Evolutionary conservation across 2,329 filamentous ascomycete species (phyloP), one percentile per base, ranked within the genome.

Genomic region (Neopestalotiopsis rosae): DNA sequence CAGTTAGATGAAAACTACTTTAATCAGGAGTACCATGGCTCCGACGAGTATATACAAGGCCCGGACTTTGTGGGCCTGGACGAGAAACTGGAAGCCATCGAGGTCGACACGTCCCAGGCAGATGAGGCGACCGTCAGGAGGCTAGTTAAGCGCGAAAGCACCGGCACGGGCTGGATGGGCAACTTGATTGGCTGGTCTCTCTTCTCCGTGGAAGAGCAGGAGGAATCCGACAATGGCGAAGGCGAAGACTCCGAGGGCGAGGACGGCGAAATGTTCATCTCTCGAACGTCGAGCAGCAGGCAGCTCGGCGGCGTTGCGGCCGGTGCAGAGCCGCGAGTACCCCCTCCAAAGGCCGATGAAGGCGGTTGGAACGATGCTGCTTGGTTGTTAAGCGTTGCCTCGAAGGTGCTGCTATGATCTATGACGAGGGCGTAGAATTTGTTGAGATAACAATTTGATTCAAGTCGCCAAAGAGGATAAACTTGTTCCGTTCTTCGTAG

Each of bases 331-430:
- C 85, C 87, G 63, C 79, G 79, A 10, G 80, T 90, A 52, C 83
- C 83, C 24, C 82, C 85, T 12, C 76, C 87, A 76, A 84, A 84
- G 57, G 81, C 83, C 9, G 85, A 91, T 65, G 85, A 88, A 58
- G 89, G 88, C 17, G 86, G 86, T 9, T 92, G 90, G 90, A 85
- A 88, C 69, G 90, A 92, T 78, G 90, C 89, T 32, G 89, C 89
- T 17, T 92, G 90, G 90, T 78, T 92, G 61, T 79, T 92, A 67
- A 90, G 86, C 71, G 89, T 92, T 71, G 90, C 89, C 12, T 86
- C 86, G 32, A 90, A 89, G 74, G 87, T 90, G 59, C 81, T 90
- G 72, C 83, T 90, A 71, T 90, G 79, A 81, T 13, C 30, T 56
- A 24, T 59, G 24, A 59, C n/a, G 30, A 34, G 24, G 20, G 14